Evolutionary conservation across 1,284 basidiomycete genomes (phyloP), one percentile per base, ranked within the genome.

Genomic region (Sporisorium graminicola): DNA sequence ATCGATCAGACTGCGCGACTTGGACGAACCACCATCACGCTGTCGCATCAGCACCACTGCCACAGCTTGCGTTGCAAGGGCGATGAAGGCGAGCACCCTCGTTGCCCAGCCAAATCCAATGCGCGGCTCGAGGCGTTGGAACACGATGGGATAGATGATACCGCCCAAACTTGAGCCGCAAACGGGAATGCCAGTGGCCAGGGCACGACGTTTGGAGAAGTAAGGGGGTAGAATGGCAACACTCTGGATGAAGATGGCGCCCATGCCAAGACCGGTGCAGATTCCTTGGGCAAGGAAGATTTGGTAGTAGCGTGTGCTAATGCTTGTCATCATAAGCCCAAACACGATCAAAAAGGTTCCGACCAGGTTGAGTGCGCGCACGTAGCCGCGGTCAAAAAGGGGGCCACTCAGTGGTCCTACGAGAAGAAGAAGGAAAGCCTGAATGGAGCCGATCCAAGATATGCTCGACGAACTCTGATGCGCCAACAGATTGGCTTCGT

Each of bases 141-240:
- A 56, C 4, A 77, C 35, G 55, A 74, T 66, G 13, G 77, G 70
- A 27, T 65, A 76, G 31, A 76, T 40, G 58, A 79, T 58, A 2
- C 65, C 65, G 3, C 74, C 71, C 12, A 72, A 27, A 20, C 60
- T 55, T 37, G 58, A 65, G 5, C 75, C 71, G 20, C 58, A 56
- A 1, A 71, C 66, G 5, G 51, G 29, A 29, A 78, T 26, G 16
- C 76, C 76, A 2, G 57, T 33, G 3, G 68, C 68, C 12, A 73
- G 31, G 5, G 44, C 42, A 18, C 55, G 31, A 16, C 46, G 26
- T 26, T 31, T 31, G 7, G 14, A 18, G 40, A 62, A 72, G 64
- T 70, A 65, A 22, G 61, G 24, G 13, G 43, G 20, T 0, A 44
- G 10, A 20, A 73, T 55, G 18, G 50, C 46, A 1, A 66, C 58